phyloP scores from a whole-genome alignment of 1,284 basidiomycete genomes.

The Rhodotorula sp. region DNA sequence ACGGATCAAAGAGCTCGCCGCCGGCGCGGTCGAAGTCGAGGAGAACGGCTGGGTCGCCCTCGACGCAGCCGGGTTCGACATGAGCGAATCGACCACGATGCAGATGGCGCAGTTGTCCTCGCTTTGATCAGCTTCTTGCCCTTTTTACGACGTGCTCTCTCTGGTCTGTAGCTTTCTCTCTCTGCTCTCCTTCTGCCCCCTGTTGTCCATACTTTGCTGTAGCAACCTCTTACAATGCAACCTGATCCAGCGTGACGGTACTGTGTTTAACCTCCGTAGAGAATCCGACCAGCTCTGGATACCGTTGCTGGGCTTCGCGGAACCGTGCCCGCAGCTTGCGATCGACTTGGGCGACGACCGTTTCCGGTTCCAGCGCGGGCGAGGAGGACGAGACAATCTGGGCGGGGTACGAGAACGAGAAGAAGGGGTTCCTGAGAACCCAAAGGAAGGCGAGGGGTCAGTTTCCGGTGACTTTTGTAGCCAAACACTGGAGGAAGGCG shows the following conservation, averaged over 20 bases:
- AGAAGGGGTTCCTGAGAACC: not conserved
- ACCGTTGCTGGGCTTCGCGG: accelerated
- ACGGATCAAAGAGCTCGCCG: not conserved
- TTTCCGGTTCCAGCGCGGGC: not conserved
- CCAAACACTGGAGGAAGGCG: too few relatives aligned
- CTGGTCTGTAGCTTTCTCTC: not conserved
- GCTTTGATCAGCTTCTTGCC: not conserved
- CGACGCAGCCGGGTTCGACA: slow-evolving; percentile 3
- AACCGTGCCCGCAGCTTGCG: not conserved
- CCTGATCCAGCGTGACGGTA: slow-evolving; percentile 3
- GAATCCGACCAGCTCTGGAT: not conserved
- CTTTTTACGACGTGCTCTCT: not conserved
- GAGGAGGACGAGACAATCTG: not conserved
- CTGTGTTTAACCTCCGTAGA: not conserved
- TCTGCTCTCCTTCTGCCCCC: too few relatives aligned
- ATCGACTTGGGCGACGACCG: not conserved
- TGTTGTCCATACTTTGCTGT: not conserved
- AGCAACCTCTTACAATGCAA: slow-evolving; percentile 9
- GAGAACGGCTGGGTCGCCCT: slow-evolving; percentile 17
- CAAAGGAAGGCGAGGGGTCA: not conserved
- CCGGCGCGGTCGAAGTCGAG: not conserved
- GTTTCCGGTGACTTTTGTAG: too few relatives aligned
- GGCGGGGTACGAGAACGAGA: slow-evolving; percentile 21
- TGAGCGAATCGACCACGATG: slow-evolving; percentile 18
- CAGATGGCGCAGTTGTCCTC: not conserved